phyloP scores from a whole-genome alignment of 1,284 basidiomycete genomes.

The Melanopsichium pennsylvanicum region DNA sequence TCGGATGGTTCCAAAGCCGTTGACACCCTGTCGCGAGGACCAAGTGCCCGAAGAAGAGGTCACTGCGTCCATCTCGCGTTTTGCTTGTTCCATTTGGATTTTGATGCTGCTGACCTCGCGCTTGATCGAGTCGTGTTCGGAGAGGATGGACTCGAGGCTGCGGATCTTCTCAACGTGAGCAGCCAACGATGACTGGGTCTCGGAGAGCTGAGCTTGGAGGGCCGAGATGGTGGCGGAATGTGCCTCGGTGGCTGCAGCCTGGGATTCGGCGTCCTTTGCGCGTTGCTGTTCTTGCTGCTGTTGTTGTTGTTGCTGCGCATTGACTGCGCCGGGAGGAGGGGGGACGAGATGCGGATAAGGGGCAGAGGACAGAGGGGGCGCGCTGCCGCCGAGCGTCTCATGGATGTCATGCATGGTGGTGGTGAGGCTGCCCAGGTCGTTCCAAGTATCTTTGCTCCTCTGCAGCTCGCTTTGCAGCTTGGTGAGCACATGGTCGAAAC shows the following conservation, averaged over 20 bases:
- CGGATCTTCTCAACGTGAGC: conserved; percentile 85
- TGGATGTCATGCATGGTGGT: conserved; percentile 89
- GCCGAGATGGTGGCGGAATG: conserved; percentile 65
- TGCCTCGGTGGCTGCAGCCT: conserved; percentile 31
- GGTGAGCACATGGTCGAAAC: conserved; percentile 81
- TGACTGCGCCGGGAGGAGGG: conserved; percentile 16
- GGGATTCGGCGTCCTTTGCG: conserved; percentile 21
- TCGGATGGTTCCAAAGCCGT: conserved; percentile 28
- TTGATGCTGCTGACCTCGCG: conserved; percentile 74
- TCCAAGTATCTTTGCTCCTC: conserved; percentile 92
- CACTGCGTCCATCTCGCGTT: conserved; percentile 51
- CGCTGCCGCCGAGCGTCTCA: conserved; percentile 84
- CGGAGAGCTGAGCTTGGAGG: conserved; percentile 82
- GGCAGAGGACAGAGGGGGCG: conserved; percentile 61
- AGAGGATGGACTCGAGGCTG: conserved; percentile 78
- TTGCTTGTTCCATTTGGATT: conserved; percentile 65
- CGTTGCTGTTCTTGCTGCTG: conserved; percentile 33
- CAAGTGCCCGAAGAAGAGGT: conserved; percentile 15
- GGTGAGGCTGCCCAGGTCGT: conserved; percentile 81
- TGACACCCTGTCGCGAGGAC: conserved; percentile 18
- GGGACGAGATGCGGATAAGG: conserved; percentile 63
- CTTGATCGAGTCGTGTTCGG: conserved; percentile 85
- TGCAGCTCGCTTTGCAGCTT: conserved; percentile 85
- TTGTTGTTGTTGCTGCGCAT: conserved; percentile 24
- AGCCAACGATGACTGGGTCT: conserved; percentile 82